Evolutionary conservation across 805 yeast genomes (phyloP), one percentile per base, ranked within the genome.

Genomic region (Wickerhamiella hasegawae): DNA sequence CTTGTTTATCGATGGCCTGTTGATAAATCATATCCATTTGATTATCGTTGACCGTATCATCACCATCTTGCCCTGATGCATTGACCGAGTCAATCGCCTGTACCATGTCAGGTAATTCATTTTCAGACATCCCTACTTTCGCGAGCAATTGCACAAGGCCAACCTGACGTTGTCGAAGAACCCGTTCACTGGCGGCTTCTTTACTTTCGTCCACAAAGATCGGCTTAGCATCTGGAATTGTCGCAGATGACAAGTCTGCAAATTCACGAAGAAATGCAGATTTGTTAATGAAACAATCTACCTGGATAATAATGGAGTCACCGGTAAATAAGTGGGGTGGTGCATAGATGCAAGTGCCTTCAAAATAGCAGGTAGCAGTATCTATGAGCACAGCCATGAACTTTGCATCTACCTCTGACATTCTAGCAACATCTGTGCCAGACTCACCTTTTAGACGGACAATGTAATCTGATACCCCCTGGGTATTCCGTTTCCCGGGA

Each of bases 11-110:
- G 8, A 73, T 21, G 1, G 41, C 37, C 15, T 76, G 66, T 34
- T 66, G 69, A 53, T 85, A 85, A 36, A 85, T 68, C 33, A 76
- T 68, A 47, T 76, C 76, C 26, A 85, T 58, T 48, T 85, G 94
- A 44, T 83, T 82, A 25, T 76, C 49, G 38, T 69, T 66, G 45
- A 81, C 58, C 19, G 68, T 68, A 14, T 66, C 45, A 6, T 39
- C 53, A 4, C 54, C 58, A 3, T 57, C 66, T 23, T 27, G 35
- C 21, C 28, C 29, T 6, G 57, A 16, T 55, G 55, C 3, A 57
- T 29, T 27, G 28, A 21, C 30, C 37, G 16, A n/a, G 12, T 39
- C 43, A 11, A 32, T 25, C 14, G 39, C 44, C 5, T 29, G 35
- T 12, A 30, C 23, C 24, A 24, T 33, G n/a, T 32, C 37, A 1